Evolutionary conservation across 768 basidiomycete species (phyloP).

Genomic region (Termitomyces sp.): DNA sequence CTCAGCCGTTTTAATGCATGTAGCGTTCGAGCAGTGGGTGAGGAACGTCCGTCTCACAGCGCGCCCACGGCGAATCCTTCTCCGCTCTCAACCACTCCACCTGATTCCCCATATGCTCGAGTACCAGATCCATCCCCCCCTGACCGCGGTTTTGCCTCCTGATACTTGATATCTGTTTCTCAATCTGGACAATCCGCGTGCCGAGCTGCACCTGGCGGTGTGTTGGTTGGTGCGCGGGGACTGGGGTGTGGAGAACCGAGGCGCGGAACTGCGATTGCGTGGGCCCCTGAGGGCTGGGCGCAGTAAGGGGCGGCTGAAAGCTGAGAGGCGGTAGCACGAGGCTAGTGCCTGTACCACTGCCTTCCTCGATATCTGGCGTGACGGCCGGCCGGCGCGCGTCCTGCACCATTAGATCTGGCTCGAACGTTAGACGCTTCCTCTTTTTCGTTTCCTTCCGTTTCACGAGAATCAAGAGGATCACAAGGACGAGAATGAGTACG

Average conservation of each 20-base stretch:
- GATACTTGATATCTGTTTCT: slow-evolving; percentile 8
- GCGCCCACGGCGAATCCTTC: slow-evolving; percentile 9
- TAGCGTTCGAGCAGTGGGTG: slow-evolving; percentile 2
- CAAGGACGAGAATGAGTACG: slow-evolving; percentile 5
- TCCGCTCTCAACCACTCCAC: slow-evolving; percentile 9
- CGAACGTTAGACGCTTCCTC: slow-evolving; percentile 8
- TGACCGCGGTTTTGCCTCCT: slow-evolving; percentile 4
- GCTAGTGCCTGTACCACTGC: neutral
- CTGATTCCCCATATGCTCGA: slow-evolving; percentile 9
- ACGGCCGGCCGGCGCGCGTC: neutral
- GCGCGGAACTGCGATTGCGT: neutral
- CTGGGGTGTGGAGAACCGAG: neutral
- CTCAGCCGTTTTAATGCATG: neutral
- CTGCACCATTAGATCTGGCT: slow-evolving; percentile 13
- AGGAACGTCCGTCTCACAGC: slow-evolving; percentile 6
- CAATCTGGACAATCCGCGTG: slow-evolving; percentile 4
- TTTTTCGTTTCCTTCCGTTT: neutral
- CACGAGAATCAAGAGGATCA: slow-evolving; percentile 1
- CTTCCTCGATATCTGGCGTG: slow-evolving; percentile 4
- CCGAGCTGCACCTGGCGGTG: slow-evolving; percentile 7
- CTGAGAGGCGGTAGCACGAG: neutral
- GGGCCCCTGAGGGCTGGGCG: neutral
- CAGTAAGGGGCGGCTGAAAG: neutral
- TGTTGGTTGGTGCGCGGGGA: slow-evolving; percentile 1
- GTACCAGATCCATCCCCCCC: neutral